These are phyloP conservation scores for Centella asiatica DNA, from an alignment of 129 eudicot genomes.

Conservation along the genomic window DNA sequence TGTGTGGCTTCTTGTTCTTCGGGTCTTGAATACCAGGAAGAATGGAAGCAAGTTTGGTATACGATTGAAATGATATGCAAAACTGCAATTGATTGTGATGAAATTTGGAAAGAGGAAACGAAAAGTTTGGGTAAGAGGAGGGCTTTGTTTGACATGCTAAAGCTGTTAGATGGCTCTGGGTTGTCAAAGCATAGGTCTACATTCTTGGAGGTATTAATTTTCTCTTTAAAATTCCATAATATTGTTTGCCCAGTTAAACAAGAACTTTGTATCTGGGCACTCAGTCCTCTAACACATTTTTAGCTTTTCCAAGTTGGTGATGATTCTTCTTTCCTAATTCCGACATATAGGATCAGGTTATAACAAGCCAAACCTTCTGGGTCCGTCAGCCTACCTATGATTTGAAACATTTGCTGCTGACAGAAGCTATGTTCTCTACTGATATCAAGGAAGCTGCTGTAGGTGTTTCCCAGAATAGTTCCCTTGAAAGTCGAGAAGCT, in stretches of 20 bases:
- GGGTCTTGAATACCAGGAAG: slow-evolving; percentile 35
- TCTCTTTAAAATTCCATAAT: not conserved
- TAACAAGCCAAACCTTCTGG: slow-evolving; percentile 33
- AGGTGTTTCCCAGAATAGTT: slow-evolving; percentile 18
- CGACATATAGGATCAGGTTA: slow-evolving; percentile 35
- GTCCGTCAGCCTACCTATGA: slow-evolving; percentile 67
- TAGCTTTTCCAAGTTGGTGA: slow-evolving; percentile 3
- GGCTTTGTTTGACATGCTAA: slow-evolving; percentile 59
- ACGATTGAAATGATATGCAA: slow-evolving; percentile 42
- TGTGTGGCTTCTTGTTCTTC: slow-evolving; percentile 27
- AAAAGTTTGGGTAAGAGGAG: slow-evolving; percentile 52
- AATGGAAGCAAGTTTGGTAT: slow-evolving; percentile 33
- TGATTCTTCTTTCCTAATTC: not conserved
- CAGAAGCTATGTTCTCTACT: slow-evolving; percentile 28
- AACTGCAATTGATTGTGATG: slow-evolving; percentile 33
- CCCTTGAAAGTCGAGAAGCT: slow-evolving; percentile 25
- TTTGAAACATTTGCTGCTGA: slow-evolving; percentile 67
- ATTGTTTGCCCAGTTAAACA: not conserved
- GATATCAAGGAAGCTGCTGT: slow-evolving; percentile 16
- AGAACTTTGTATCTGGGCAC: not conserved
- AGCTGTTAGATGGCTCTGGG: slow-evolving; percentile 56
- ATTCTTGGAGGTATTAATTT: slow-evolving; percentile 37
- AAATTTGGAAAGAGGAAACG: slow-evolving; percentile 62
- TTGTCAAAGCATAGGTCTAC: slow-evolving; percentile 58
- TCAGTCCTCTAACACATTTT: not conserved